Evolutionary conservation across 306 rosid genomes (phyloP).

Genomic region (Acacia confusa): DNA sequence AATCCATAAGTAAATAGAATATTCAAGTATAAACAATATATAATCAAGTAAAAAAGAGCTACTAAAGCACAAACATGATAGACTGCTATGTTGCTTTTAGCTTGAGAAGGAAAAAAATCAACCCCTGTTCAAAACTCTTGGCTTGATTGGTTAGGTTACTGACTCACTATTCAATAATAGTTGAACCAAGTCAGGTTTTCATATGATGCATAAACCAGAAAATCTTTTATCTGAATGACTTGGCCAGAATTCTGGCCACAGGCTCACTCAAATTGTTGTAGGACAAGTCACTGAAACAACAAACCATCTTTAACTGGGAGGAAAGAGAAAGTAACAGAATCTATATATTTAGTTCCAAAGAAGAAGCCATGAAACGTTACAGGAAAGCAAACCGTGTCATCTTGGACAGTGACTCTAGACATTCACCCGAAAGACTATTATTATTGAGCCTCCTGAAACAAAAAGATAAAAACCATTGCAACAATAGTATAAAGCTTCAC

Average conservation of each 20-base stretch:
- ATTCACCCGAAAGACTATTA: conserved; percentile 76
- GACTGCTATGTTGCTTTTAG: too few species aligned
- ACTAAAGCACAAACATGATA: too few species aligned
- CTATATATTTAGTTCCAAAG: conserved; percentile 22
- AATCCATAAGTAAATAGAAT: too few species aligned
- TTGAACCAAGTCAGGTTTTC: too few species aligned
- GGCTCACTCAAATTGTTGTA: conserved; percentile 90
- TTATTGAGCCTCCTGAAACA: conserved; percentile 90
- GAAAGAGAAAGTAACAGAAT: conserved; percentile 15
- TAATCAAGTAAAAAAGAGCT: conserved; percentile 11
- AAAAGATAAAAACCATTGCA: conserved; percentile 13
- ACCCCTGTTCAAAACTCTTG: too few species aligned
- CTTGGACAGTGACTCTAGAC: conserved; percentile 76
- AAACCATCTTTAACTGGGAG: conserved; percentile 26
- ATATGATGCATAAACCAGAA: not conserved
- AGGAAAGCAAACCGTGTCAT: conserved; percentile 88
- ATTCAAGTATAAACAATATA: too few species aligned
- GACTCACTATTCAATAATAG: too few species aligned
- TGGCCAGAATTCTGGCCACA: conserved; percentile 82
- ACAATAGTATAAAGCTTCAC: not conserved
- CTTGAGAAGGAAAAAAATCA: too few species aligned
- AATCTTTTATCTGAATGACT: conserved; percentile 75
- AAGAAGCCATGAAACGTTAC: conserved; percentile 49
- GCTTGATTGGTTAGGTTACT: too few species aligned
- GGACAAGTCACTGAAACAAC: conserved; percentile 75